phyloP scores from a whole-genome alignment of 2,329 filamentous ascomycete genomes.

The Paracoccidioides brasiliensis region DNA sequence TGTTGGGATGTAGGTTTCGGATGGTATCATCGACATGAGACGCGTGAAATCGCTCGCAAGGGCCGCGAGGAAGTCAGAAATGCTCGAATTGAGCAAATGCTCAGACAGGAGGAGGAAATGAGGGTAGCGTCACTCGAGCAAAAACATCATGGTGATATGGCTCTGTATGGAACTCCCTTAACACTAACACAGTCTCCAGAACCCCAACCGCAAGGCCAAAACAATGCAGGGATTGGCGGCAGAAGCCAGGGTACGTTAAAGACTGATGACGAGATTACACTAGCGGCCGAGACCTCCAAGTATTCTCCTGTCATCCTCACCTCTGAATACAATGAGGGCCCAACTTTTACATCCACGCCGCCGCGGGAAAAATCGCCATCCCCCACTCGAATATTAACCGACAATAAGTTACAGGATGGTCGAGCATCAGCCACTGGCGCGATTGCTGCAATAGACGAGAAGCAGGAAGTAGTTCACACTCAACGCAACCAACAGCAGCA shows the following conservation, averaged over 20 bases:
- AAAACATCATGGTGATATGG: slow-evolving; percentile 8
- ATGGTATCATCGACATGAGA: slow-evolving; percentile 50
- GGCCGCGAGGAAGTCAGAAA: slow-evolving; percentile 40
- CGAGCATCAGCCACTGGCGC: slow-evolving; percentile 7
- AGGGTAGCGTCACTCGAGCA: slow-evolving; percentile 4
- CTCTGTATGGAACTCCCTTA: slow-evolving; percentile 2
- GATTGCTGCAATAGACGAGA: slow-evolving; percentile 10
- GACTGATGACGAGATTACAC: slow-evolving; percentile 6
- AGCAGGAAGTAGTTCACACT: slow-evolving; percentile 4
- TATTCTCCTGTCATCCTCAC: neutral
- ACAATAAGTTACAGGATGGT: slow-evolving; percentile 4
- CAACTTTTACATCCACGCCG: neutral
- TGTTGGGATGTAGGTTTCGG: slow-evolving; percentile 53
- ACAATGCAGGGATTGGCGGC: neutral
- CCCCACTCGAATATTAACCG: slow-evolving; percentile 9
- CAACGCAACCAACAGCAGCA: slow-evolving; percentile 4
- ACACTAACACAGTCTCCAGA: slow-evolving; percentile 1
- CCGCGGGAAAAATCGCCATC: slow-evolving; percentile 8
- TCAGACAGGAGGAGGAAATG: slow-evolving; percentile 22
- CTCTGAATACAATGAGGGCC: slow-evolving; percentile 3
- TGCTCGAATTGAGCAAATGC: slow-evolving; percentile 28
- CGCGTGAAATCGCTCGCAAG: slow-evolving; percentile 46
- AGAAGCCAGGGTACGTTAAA: neutral
- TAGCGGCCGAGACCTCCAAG: slow-evolving; percentile 2
- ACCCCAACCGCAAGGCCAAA: slow-evolving; percentile 5